Percentiles rank a stretch among this genome's conserved stretches.
These are phyloP conservation scores for Ilyonectria destructans DNA, from an alignment of 2,329 filamentous ascomycete genomes.

Conservation along the genomic window DNA sequence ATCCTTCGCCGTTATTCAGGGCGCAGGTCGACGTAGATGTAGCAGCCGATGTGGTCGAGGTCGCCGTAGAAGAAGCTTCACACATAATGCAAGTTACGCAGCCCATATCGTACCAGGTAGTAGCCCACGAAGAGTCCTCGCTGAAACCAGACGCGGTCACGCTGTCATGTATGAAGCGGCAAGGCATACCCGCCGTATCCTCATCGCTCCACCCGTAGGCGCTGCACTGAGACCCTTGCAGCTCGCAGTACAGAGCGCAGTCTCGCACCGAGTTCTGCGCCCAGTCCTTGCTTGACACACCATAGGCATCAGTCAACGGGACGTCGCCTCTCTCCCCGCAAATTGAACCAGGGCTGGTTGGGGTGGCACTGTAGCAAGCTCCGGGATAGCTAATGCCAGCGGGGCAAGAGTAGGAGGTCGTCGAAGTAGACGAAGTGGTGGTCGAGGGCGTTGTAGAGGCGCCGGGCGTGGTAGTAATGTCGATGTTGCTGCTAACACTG, in stretches of 20 bases:
- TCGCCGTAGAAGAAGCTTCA: slow-evolving; percentile 7
- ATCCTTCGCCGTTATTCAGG: slow-evolving; percentile 32
- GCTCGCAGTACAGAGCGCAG: slow-evolving; percentile 39
- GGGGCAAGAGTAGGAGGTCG: slow-evolving; percentile 13
- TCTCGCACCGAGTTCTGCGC: slow-evolving; percentile 34
- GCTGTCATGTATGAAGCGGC: slow-evolving; percentile 23
- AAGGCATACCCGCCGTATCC: slow-evolving; percentile 3
- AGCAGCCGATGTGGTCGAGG: slow-evolving; percentile 10
- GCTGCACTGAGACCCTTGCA: slow-evolving; percentile 14
- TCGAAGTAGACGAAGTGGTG: not conserved
- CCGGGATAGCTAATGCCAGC: slow-evolving; percentile 35
- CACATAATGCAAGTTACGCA: slow-evolving; percentile 36
- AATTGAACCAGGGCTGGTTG: slow-evolving; percentile 16
- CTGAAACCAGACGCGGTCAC: slow-evolving; percentile 22
- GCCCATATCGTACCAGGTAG: slow-evolving; percentile 32
- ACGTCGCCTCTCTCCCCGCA: slow-evolving; percentile 33
- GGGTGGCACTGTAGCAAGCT: slow-evolving; percentile 18
- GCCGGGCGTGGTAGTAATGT: slow-evolving; percentile 12
- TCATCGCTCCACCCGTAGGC: slow-evolving; percentile 35
- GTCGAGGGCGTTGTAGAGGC: slow-evolving; percentile 5
- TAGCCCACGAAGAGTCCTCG: not conserved
- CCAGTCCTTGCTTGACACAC: not conserved
- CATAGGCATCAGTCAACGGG: slow-evolving; percentile 22
- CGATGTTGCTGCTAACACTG: not conserved
- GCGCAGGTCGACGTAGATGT: slow-evolving; percentile 25